These are phyloP conservation scores for Triticum turgidum DNA, from an alignment of 176 grass and related monocot species.

Conservation along the genomic window DNA sequence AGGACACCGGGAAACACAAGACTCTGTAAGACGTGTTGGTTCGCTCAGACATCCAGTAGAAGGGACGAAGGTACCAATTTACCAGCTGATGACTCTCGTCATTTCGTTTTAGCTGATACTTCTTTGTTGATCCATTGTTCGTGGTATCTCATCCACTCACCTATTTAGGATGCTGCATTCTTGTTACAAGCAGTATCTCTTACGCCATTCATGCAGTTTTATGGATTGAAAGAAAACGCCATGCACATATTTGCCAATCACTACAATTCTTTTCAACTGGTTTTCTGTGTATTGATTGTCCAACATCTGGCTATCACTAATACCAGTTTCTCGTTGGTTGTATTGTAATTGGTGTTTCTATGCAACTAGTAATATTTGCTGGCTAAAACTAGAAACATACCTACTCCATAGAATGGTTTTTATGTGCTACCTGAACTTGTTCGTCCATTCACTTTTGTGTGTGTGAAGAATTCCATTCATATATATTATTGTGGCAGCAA, in stretches of 20 bases:
- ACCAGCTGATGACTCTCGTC: background rate
- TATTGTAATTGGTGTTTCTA: background rate
- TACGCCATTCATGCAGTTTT: background rate
- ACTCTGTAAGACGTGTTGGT: conserved; percentile 28
- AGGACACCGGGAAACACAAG: background rate
- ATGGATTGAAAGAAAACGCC: background rate
- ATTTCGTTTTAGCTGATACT: background rate
- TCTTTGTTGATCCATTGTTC: background rate
- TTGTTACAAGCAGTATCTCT: background rate
- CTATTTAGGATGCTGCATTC: background rate
- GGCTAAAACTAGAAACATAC: background rate
- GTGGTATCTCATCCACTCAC: background rate
- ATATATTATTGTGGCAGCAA: background rate
- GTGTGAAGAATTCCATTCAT: background rate
- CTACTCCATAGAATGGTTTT: background rate
- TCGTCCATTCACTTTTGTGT: background rate
- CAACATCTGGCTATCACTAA: background rate
- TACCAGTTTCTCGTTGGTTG: background rate
- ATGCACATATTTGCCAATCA: background rate
- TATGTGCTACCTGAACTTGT: background rate
- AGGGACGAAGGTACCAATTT: conserved; percentile 1
- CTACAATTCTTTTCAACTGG: background rate
- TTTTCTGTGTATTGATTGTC: background rate
- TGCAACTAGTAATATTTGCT: background rate
- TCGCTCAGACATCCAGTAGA: conserved; percentile 5